A percentile compares a stretch with the other conserved stretches of the same genome.
phyloP scores from a whole-genome alignment of 495 filamentous ascomycete species.

The Articulospora tetracladia region DNA sequence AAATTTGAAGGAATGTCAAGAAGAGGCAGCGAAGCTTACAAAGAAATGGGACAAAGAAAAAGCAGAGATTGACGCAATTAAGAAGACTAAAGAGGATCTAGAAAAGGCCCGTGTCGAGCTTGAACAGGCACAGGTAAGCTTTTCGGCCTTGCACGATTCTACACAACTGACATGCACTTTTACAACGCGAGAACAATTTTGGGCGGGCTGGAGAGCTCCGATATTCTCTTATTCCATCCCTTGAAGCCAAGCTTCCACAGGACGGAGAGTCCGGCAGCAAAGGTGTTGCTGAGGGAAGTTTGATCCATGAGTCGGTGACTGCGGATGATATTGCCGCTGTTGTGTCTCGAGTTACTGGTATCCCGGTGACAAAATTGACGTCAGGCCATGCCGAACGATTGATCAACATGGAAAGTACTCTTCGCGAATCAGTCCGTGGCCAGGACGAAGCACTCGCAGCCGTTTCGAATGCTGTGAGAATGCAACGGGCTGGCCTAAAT shows the following conservation, averaged over 20 bases:
- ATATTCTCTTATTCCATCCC: conserved; percentile 77
- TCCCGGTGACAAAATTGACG: conserved; percentile 86
- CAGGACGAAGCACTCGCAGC: conserved; percentile 92
- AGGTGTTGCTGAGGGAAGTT: conserved; percentile 31
- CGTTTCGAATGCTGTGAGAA: conserved; percentile 87
- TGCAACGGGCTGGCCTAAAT: conserved; percentile 89
- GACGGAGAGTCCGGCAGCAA: conserved; percentile 53
- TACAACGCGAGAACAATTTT: conserved; percentile 81
- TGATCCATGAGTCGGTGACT: conserved; percentile 91
- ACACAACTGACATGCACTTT: background rate
- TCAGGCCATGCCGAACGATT: conserved; percentile 89
- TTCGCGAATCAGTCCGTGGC: conserved; percentile 80
- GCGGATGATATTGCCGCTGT: conserved; percentile 91
- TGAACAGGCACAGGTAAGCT: conserved; percentile 59
- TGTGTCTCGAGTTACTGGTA: conserved; percentile 86
- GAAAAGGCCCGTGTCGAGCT: conserved; percentile 82
- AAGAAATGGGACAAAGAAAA: conserved; percentile 89
- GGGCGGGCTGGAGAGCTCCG: conserved; percentile 80
- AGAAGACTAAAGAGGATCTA: conserved; percentile 77
- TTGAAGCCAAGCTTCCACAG: conserved; percentile 76
- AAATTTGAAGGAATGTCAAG: conserved; percentile 68
- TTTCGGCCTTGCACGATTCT: background rate
- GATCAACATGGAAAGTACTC: conserved; percentile 89
- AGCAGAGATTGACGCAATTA: conserved; percentile 76
- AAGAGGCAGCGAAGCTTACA: conserved; percentile 61